These are phyloP conservation scores for Aspergillus arachidicola DNA, from an alignment of 2,329 filamentous ascomycete species.

Conservation along the genomic window DNA sequence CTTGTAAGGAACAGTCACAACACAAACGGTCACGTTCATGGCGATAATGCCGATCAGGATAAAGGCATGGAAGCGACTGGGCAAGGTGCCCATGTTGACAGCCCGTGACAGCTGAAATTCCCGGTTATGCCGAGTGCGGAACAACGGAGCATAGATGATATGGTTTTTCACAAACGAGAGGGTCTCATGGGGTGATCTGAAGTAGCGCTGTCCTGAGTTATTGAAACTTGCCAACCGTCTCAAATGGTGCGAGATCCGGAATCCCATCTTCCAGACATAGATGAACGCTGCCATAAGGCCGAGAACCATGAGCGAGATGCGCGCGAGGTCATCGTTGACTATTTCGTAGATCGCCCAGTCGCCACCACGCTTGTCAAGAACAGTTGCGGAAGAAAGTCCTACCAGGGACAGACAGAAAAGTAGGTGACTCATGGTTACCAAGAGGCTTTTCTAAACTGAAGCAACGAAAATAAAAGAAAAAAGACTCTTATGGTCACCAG, in stretches of 20 bases:
- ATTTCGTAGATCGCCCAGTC: conserved; percentile 29
- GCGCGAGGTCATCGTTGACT: conserved; percentile 58
- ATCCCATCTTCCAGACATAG: conserved; percentile 66
- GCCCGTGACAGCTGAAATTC: conserved; percentile 48
- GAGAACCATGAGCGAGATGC: conserved; percentile 66
- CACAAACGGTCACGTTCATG: conserved; percentile 56
- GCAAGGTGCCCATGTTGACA: conserved; percentile 50
- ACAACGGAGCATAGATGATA: conserved; percentile 55
- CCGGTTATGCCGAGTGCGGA: conserved; percentile 47
- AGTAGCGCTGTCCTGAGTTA: conserved; percentile 80
- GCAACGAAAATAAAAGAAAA: conserved; percentile 1
- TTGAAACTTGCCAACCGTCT: conserved; percentile 74
- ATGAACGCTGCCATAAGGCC: conserved; percentile 64
- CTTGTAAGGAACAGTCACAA: conserved; percentile 45
- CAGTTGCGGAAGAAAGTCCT: conserved; percentile 29
- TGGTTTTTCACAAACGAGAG: conserved; percentile 72
- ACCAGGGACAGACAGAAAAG: conserved; percentile 30
- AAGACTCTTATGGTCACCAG: neutral
- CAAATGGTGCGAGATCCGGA: conserved; percentile 66
- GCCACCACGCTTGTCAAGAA: conserved; percentile 30
- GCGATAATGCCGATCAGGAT: conserved; percentile 44
- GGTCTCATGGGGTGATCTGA: conserved; percentile 58
- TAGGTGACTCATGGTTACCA: conserved; percentile 25
- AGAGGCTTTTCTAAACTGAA: neutral
- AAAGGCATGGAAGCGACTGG: conserved; percentile 49